Conservation (phyloP, 768 basidiomycete genomes). For the Termitomyces sp. region DNA sequence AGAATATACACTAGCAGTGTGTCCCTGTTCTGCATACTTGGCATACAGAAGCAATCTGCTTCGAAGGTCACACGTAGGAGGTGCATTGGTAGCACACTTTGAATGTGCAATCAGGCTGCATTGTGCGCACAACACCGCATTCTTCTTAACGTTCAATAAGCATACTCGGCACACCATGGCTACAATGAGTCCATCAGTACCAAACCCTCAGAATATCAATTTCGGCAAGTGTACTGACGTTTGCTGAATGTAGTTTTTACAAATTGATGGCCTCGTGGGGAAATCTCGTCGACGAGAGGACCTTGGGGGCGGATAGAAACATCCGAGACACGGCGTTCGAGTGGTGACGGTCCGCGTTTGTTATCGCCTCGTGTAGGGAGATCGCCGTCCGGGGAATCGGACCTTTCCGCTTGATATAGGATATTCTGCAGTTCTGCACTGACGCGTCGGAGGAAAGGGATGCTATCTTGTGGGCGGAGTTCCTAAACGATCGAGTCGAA, state of each 20-base stretch:
- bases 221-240: slow-evolving; percentile 48
- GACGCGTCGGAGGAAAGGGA: slow-evolving; percentile 91
- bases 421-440: slow-evolving; percentile 80
- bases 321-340: slow-evolving; percentile 36
- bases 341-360: slow-evolving; percentile 29
- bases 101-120: slow-evolving; percentile 89
- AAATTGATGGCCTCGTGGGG: slow-evolving; percentile 74
- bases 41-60: slow-evolving; percentile 77
- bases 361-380: slow-evolving; percentile 24
- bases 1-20: slow-evolving; percentile 47
- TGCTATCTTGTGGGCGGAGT: slow-evolving; percentile 88
- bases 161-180: slow-evolving; percentile 89
- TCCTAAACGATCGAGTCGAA: slow-evolving; percentile 40
- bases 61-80: slow-evolving; percentile 79
- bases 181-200: slow-evolving; percentile 28
- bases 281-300: slow-evolving; percentile 46
- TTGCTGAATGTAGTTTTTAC: slow-evolving; percentile 93
- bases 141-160: slow-evolving; percentile 74
- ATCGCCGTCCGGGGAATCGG: slow-evolving; percentile 38
- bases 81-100: slow-evolving; percentile 69
- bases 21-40: slow-evolving; percentile 71
- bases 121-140: slow-evolving; percentile 81
- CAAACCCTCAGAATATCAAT: slow-evolving; percentile 1
- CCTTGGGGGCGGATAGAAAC: slow-evolving; percentile 27
- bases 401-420: slow-evolving; percentile 47